A percentile compares a stretch with the other conserved stretches of the same genome.
These are phyloP conservation scores for Coemansia sp. DNA, from an alignment of 192 early-diverging fungal species.

Conservation along the genomic window DNA sequence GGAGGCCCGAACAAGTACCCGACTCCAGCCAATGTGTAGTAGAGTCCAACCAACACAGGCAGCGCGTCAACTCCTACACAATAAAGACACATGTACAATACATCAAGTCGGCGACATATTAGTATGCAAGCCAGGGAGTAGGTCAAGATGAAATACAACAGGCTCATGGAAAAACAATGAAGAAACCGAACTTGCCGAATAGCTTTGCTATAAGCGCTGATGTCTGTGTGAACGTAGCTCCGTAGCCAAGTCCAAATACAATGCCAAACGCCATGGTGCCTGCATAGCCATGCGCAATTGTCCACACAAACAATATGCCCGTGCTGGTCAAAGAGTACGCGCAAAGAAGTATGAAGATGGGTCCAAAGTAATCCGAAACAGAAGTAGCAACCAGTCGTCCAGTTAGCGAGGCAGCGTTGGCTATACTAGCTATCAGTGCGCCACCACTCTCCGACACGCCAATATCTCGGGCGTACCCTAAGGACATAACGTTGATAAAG, in stretches of 20 bases:
- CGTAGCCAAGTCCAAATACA: conserved; percentile 51
- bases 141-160: neutral
- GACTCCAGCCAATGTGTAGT: conserved; percentile 44
- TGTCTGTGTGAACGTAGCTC: conserved; percentile 52
- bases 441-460: conserved; percentile 32
- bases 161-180: neutral
- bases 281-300: conserved; percentile 33
- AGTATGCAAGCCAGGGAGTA: neutral
- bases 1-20: conserved; percentile 51
- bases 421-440: conserved; percentile 41
- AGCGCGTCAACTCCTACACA: conserved; percentile 47
- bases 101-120: neutral
- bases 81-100: neutral
- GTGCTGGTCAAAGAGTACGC: conserved; percentile 34
- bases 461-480: conserved; percentile 42
- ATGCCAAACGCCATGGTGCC: conserved; percentile 54
- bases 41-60: conserved; percentile 49
- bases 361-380: conserved; percentile 42
- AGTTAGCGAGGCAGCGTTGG: conserved; percentile 41
- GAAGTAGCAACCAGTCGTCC: conserved; percentile 29
- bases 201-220: conserved; percentile 45
- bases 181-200: conserved; percentile 41
- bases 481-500: neutral
- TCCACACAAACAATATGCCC: conserved; percentile 41
- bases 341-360: conserved; percentile 21